phyloP scores from a whole-genome alignment of 2,329 filamentous ascomycete species.

The Fusarium paranaense region DNA sequence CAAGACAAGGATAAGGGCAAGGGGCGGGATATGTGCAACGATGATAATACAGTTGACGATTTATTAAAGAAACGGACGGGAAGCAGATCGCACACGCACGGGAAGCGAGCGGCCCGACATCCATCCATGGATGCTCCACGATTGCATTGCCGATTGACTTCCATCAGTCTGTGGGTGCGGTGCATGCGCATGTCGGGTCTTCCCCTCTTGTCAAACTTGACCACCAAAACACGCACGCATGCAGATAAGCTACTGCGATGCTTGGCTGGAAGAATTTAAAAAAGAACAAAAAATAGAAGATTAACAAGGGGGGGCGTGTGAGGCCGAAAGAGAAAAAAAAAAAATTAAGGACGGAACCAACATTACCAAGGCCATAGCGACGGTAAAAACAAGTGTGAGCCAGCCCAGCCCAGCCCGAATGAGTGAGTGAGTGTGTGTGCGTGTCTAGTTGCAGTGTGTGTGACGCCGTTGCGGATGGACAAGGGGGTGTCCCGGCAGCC shows the following conservation, averaged over 20 bases:
- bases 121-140: neutral
- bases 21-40: neutral
- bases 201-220: constrained; percentile 3
- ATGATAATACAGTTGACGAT: neutral
- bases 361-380: constrained; percentile 28
- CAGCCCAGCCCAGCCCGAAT: neutral
- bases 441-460: constrained; percentile 29
- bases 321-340: neutral
- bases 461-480: constrained; percentile 40
- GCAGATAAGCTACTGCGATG: constrained; percentile 30
- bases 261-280: neutral
- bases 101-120: neutral
- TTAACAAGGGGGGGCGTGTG: constrained; percentile 36
- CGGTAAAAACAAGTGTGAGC: constrained; percentile 18
- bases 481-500: constrained; percentile 36
- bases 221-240: constrained; percentile 4
- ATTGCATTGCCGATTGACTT: neutral
- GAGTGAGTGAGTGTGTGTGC: constrained; percentile 10
- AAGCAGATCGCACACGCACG: neutral
- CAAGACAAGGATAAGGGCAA: constrained; percentile 23
- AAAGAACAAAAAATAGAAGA: neutral
- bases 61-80: neutral
- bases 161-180: neutral
- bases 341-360: constrained; percentile 21
- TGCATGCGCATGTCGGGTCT: neutral